Evolutionary conservation across 768 basidiomycete species (phyloP).

Genomic region (Lactifluus echinatus): DNA sequence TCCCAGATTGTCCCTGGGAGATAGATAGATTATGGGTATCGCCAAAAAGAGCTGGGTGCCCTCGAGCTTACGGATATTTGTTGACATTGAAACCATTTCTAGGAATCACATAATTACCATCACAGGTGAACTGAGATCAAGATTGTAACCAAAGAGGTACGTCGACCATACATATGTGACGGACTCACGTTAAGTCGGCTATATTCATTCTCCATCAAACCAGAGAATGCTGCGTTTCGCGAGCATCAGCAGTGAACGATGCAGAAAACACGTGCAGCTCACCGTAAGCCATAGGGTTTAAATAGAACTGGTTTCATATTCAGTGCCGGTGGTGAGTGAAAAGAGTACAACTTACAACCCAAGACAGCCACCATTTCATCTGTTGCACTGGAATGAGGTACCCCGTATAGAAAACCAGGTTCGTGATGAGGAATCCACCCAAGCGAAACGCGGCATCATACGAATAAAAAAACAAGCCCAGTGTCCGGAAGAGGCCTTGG

Average conservation of each 20-base stretch:
- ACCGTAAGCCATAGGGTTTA: constrained; percentile 74
- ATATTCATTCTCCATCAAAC: constrained; percentile 82
- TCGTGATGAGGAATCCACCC: constrained; percentile 64
- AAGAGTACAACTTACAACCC: constrained; percentile 48
- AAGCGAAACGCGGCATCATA: constrained; percentile 48
- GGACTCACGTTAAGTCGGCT: constrained; percentile 48
- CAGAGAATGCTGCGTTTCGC: constrained; percentile 51
- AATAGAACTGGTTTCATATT: constrained; percentile 45
- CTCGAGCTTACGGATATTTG: constrained; percentile 51
- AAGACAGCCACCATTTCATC: constrained; percentile 81
- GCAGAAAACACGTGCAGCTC: constrained; percentile 13
- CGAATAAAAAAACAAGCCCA: constrained; percentile 48
- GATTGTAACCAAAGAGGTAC: constrained; percentile 11
- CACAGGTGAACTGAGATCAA: constrained; percentile 44
- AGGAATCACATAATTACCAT: constrained; percentile 57
- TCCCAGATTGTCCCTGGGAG: constrained; percentile 36
- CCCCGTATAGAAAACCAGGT: constrained; percentile 64
- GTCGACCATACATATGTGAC: background rate
- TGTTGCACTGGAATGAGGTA: constrained; percentile 57
- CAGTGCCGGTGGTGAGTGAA: background rate
- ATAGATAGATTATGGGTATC: background rate
- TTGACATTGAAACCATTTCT: constrained; percentile 47
- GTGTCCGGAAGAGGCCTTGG: constrained; percentile 79
- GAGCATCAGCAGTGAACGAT: background rate
- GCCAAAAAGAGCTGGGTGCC: constrained; percentile 8